These are phyloP conservation scores for Colletotrichum simmondsii DNA, from an alignment of 2,329 filamentous ascomycete species.

Conservation along the genomic window DNA sequence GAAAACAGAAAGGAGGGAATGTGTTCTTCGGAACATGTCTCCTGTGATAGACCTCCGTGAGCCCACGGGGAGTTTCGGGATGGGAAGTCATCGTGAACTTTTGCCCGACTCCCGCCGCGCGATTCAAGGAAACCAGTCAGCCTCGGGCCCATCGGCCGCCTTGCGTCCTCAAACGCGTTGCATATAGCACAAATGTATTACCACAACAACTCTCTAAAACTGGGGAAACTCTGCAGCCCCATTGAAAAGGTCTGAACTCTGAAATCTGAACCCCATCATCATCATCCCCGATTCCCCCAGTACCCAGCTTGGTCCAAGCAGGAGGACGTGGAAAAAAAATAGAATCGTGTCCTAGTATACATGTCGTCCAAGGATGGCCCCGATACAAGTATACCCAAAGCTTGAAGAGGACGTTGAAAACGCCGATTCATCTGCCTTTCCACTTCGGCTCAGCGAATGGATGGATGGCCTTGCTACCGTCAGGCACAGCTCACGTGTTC, in stretches of 20 bases:
- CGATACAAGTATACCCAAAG: not conserved
- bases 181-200: not conserved
- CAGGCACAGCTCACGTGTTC: constrained; percentile 26
- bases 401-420: not conserved
- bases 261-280: not conserved
- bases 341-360: too few relatives aligned
- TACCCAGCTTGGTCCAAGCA: not conserved
- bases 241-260: not conserved
- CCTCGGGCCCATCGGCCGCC: not conserved
- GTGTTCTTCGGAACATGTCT: not conserved
- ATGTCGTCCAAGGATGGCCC: not conserved
- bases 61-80: not conserved
- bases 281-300: not conserved
- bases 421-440: not conserved
- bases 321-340: not conserved
- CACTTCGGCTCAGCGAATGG: not conserved
- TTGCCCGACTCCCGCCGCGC: not conserved
- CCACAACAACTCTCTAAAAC: not conserved
- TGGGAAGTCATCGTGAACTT: not conserved
- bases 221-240: too few relatives aligned
- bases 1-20: not conserved
- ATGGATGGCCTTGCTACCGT: constrained; percentile 19
- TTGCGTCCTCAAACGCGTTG: not conserved
- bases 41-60: not conserved
- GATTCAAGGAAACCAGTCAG: not conserved